A percentile compares a stretch with the other conserved stretches of the same genome.
Evolutionary conservation across 352 stramenopile genomes (phyloP).

Genomic region (Phytopythium delawarense): DNA sequence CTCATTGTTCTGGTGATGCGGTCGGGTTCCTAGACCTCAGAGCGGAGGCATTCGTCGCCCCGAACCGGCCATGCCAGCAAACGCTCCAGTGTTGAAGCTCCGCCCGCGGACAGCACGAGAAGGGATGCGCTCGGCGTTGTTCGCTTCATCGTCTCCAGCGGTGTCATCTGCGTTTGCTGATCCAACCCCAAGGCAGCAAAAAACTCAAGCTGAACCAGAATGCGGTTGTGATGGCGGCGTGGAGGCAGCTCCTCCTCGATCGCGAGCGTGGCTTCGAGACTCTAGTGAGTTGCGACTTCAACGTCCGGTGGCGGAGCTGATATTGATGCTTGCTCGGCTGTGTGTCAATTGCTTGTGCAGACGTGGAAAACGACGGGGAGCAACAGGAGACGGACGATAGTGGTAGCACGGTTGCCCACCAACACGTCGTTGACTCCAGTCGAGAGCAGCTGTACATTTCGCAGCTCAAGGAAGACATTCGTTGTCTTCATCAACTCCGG

Average conservation of each 20-base stretch:
- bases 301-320: no score
- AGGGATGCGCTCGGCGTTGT: conserved; percentile 12
- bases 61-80: conserved; percentile 3
- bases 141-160: background rate
- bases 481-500: conserved; percentile 29
- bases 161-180: background rate
- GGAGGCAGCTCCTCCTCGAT: background rate
- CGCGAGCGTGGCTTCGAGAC: background rate
- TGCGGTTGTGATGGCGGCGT: background rate
- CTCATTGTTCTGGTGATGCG: background rate
- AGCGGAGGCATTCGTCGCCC: conserved; percentile 42
- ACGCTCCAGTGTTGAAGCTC: conserved; percentile 20
- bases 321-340: background rate
- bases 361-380: background rate
- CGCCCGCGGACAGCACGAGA: conserved; percentile 52
- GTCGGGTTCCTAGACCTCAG: conserved; percentile 27
- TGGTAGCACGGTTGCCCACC: background rate
- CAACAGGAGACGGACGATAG: conserved; percentile 5
- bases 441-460: conserved; percentile 44
- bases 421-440: background rate
- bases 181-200: background rate
- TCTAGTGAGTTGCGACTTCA: background rate
- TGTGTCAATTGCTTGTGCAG: background rate
- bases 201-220: background rate
- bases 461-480: conserved; percentile 58